Evolutionary conservation across 306 rosid genomes (phyloP).

Genomic region (Trifolium subterraneum): DNA sequence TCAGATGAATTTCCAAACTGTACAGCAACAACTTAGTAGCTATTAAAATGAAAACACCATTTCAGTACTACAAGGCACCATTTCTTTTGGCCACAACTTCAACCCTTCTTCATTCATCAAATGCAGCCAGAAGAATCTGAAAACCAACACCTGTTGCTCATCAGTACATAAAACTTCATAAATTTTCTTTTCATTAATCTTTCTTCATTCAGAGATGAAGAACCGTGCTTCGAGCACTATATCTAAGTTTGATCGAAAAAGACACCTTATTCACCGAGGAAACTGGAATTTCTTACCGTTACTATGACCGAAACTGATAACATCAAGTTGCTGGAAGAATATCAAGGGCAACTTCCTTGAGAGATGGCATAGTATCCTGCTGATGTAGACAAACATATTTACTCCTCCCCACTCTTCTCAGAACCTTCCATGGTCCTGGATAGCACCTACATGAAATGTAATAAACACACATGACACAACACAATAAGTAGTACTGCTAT

Average conservation of each 20-base stretch:
- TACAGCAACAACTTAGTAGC: constrained; percentile 19
- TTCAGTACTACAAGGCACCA: constrained; percentile 6
- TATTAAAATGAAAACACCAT: constrained; percentile 4
- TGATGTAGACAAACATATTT: constrained; percentile 68
- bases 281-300: constrained; percentile 36
- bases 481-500: constrained; percentile 16
- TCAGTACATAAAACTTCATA: constrained; percentile 28
- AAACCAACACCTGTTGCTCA: constrained; percentile 31
- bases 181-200: constrained; percentile 15
- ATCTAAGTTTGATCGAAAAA: too few relatives aligned
- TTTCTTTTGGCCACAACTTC: constrained; percentile 15
- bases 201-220: neutral
- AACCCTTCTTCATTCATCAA: constrained; percentile 7
- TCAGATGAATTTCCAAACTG: constrained; percentile 30
- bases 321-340: constrained; percentile 79
- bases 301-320: constrained; percentile 16
- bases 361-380: constrained; percentile 85
- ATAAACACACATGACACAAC: neutral
- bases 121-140: constrained; percentile 14
- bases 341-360: constrained; percentile 88
- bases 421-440: constrained; percentile 93
- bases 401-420: constrained; percentile 58
- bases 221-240: too few relatives aligned
- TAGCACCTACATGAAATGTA: constrained; percentile 60
- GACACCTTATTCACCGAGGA: neutral